Percentiles rank a stretch among this genome's conserved stretches.
phyloP scores from a whole-genome alignment of 768 basidiomycete genomes.

The Russula dissimulans region DNA sequence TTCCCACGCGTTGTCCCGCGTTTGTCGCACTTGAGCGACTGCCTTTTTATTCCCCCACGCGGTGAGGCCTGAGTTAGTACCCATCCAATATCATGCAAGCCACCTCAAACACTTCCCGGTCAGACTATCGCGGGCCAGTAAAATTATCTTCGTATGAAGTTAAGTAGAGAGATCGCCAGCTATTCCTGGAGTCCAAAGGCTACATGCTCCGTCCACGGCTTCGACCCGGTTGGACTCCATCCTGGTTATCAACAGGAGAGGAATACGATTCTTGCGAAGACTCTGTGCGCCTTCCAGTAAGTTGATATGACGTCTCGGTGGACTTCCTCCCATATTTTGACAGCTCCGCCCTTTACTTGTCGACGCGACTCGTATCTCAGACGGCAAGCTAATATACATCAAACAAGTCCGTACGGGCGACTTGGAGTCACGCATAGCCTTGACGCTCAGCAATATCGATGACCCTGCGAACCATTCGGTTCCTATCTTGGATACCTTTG shows the following conservation, averaged over 20 bases:
- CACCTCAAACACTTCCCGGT: background rate
- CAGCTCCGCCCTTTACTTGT: conserved; percentile 11
- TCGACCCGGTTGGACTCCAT: conserved; percentile 18
- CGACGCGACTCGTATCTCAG: conserved; percentile 27
- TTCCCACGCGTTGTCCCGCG: background rate
- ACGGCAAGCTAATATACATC: conserved; percentile 25
- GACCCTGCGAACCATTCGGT: conserved; percentile 14
- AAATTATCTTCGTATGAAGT: background rate
- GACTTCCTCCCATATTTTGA: background rate
- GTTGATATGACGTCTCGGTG: background rate
- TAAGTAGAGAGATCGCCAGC: conserved; percentile 10
- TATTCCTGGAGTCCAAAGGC: conserved; percentile 14
- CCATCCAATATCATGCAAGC: background rate
- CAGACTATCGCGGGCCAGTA: background rate
- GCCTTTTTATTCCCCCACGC: background rate
- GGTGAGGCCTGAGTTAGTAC: background rate
- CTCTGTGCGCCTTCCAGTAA: background rate
- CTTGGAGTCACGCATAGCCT: conserved; percentile 17
- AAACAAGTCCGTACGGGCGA: conserved; percentile 21
- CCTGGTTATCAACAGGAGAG: conserved; percentile 10
- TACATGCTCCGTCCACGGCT: conserved; percentile 17
- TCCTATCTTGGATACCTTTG: conserved; percentile 12
- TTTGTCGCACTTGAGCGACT: too few species aligned
- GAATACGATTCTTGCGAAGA: background rate
- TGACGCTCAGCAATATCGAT: background rate